Percentiles rank a stretch among this genome's conserved stretches.
phyloP scores from a whole-genome alignment of 352 stramenopile genomes.

The Phytophthora multivora region DNA sequence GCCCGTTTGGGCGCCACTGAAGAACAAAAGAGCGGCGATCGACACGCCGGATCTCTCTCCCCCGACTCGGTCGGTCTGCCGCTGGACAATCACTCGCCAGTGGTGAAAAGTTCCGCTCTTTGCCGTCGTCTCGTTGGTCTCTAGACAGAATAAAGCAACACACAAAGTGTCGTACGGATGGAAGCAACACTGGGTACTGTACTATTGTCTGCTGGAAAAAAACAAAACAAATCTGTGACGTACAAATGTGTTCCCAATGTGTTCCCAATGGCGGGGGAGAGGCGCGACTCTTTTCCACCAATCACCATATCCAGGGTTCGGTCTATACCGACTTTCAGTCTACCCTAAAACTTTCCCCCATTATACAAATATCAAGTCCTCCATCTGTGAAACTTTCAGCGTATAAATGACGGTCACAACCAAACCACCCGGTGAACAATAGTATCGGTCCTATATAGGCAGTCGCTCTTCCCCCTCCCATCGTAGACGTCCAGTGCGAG shows the following conservation, averaged over 20 bases:
- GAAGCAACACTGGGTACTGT: not conserved
- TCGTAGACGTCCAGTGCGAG: slow-evolving; percentile 11
- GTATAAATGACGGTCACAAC: not conserved
- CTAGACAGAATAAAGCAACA: not conserved
- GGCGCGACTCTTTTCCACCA: slow-evolving; percentile 11
- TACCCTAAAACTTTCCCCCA: not conserved
- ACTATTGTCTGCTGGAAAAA: no score
- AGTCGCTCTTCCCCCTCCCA: slow-evolving; percentile 21
- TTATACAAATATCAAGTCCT: not conserved
- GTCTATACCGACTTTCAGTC: not conserved
- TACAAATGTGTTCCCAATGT: slow-evolving; percentile 21
- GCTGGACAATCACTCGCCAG: slow-evolving; percentile 4
- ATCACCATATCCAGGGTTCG: slow-evolving; percentile 7
- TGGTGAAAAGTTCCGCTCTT: not conserved
- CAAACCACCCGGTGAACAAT: slow-evolving; percentile 23
- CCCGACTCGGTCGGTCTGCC: not conserved
- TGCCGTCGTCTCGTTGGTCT: not conserved
- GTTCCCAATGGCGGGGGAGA: slow-evolving; percentile 6
- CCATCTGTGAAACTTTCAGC: no score
- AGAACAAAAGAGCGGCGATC: slow-evolving; percentile 18
- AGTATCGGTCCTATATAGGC: not conserved
- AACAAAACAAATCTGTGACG: slow-evolving; percentile 27
- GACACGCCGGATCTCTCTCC: slow-evolving; percentile 27
- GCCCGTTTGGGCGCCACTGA: slow-evolving; percentile 11
- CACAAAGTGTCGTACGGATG: not conserved